A percentile compares a stretch with the other conserved stretches of the same genome.
These are phyloP conservation scores for Claviceps fusiformis DNA, from an alignment of 2,329 filamentous ascomycete species.

Conservation along the genomic window DNA sequence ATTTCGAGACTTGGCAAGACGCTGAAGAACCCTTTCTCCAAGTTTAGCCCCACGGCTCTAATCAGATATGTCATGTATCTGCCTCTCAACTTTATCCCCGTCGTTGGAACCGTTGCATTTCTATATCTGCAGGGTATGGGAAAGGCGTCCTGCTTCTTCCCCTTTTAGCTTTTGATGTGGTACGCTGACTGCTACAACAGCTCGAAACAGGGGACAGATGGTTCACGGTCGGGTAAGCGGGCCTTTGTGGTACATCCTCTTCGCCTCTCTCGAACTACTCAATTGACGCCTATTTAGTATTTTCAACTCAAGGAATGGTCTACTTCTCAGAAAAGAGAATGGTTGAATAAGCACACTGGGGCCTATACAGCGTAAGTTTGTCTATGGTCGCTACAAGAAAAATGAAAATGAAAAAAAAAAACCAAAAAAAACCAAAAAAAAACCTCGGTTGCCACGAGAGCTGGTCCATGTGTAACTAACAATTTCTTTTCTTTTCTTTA, in stretches of 20 bases:
- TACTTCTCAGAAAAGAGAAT: conserved; percentile 47
- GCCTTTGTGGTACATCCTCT: neutral
- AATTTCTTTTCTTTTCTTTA: neutral
- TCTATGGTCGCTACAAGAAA: neutral
- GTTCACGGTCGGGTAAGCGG: conserved; percentile 40
- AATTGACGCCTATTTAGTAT: conserved; percentile 40
- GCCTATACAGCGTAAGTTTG: conserved; percentile 65
- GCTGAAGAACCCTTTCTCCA: conserved; percentile 42
- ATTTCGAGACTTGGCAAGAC: conserved; percentile 44
- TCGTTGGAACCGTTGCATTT: conserved; percentile 74
- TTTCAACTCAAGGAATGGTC: conserved; percentile 87
- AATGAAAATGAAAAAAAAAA: too few relatives aligned
- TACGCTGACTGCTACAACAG: conserved; percentile 14
- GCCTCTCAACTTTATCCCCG: conserved; percentile 83
- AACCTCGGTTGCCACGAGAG: neutral
- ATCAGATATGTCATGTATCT: conserved; percentile 74
- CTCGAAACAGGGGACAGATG: conserved; percentile 31
- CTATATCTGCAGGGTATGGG: conserved; percentile 56
- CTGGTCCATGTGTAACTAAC: conserved; percentile 4
- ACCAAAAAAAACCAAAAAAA: neutral
- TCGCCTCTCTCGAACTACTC: neutral
- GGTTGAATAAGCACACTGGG: conserved; percentile 55
- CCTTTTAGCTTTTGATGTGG: too few relatives aligned
- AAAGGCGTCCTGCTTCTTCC: neutral
- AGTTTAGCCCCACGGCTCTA: conserved; percentile 47